Evolutionary conservation across 148 eudicot species (phyloP).

Genomic region (Silene latifolia): DNA sequence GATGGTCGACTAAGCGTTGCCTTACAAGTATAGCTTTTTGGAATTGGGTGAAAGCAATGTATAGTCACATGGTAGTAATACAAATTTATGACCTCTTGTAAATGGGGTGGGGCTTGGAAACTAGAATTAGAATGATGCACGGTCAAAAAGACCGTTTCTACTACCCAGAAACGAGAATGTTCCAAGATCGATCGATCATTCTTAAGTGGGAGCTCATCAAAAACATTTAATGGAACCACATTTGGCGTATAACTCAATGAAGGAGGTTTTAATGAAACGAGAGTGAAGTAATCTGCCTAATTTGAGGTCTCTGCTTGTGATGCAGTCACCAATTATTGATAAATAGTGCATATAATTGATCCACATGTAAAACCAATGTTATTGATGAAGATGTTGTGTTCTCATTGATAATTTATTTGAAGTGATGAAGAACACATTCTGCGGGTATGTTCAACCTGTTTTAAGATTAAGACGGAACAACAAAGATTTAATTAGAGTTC

Average conservation of each 20-base stretch:
- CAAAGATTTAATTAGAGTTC: no score
- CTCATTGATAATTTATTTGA: no score
- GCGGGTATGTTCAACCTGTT: no score
- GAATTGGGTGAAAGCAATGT: neutral
- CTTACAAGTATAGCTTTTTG: neutral
- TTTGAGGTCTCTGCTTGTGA: constrained; percentile 44
- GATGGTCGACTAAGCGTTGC: neutral
- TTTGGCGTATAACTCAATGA: constrained; percentile 53
- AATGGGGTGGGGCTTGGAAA: neutral
- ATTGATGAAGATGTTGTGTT: neutral
- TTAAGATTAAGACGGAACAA: no score
- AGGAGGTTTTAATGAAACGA: constrained; percentile 51
- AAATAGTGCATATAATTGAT: constrained; percentile 24
- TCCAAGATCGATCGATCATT: constrained; percentile 69
- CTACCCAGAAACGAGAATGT: constrained; percentile 49
- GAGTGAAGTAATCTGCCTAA: constrained; percentile 56
- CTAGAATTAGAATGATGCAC: constrained; percentile 20
- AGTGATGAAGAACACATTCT: no score
- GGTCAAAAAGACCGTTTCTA: constrained; percentile 31
- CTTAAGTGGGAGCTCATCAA: constrained; percentile 48
- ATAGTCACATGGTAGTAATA: constrained; percentile 2
- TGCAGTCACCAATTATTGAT: constrained; percentile 44
- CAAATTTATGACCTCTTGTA: neutral
- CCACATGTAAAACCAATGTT: constrained; percentile 1
- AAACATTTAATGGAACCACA: constrained; percentile 40